These are phyloP conservation scores for Odontarrhena argentea DNA, from an alignment of 345 rosid species.

Conservation along the genomic window DNA sequence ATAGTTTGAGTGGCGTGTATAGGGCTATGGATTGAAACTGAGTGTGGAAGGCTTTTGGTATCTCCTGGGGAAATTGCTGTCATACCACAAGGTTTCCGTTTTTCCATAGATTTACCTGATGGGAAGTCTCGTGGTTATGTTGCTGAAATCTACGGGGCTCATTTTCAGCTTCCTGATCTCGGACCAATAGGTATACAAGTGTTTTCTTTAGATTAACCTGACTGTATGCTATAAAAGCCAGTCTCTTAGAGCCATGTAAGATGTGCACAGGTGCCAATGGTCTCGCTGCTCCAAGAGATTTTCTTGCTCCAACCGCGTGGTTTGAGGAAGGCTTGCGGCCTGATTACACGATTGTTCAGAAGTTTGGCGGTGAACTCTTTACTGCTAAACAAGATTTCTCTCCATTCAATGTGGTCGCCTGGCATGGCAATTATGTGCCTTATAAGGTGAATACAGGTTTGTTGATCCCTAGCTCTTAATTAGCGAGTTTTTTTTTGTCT, in stretches of 20 bases:
- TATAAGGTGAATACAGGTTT: conserved; percentile 60
- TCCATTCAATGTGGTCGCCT: conserved; percentile 94
- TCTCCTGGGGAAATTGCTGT: conserved; percentile 87
- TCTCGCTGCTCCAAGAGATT: conserved; percentile 92
- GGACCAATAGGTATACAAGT: conserved; percentile 84
- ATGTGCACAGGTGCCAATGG: conserved; percentile 81
- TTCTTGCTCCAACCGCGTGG: conserved; percentile 85
- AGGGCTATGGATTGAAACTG: conserved; percentile 93
- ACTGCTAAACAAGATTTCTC: conserved; percentile 93
- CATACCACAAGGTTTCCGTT: conserved; percentile 92
- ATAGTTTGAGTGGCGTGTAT: conserved; percentile 23
- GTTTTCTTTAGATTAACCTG: conserved; percentile 13
- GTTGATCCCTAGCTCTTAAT: background rate
- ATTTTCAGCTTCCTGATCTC: conserved; percentile 98
- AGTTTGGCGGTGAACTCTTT: conserved; percentile 88
- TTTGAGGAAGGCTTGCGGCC: conserved; percentile 68
- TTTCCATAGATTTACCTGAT: conserved; percentile 67
- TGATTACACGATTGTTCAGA: conserved; percentile 74
- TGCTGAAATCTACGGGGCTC: conserved; percentile 87
- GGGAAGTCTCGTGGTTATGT: conserved; percentile 95
- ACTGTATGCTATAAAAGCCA: background rate
- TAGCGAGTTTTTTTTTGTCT: background rate
- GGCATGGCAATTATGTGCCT: conserved; percentile 98
- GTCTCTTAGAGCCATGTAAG: background rate
- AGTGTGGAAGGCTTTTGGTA: conserved; percentile 84